Conservation (phyloP, 2,329 filamentous ascomycete genomes). For the Pseudogymnoascus sp. region DNA sequence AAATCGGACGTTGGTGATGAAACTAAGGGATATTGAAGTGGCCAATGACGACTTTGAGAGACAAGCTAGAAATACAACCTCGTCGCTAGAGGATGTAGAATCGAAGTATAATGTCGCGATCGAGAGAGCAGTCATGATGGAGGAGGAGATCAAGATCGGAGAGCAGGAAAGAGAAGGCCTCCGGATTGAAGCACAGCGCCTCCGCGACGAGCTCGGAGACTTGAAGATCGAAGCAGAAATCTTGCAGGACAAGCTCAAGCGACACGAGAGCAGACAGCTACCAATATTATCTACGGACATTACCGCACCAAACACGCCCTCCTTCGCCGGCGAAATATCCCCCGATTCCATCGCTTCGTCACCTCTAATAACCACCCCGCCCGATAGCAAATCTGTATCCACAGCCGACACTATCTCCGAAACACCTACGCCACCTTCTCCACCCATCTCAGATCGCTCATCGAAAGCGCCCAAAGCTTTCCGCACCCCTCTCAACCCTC, state of each 20-base stretch:
- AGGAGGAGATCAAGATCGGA: constrained; percentile 84
- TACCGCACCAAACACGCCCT: constrained; percentile 59
- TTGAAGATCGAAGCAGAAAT: constrained; percentile 93
- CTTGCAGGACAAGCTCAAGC: constrained; percentile 83
- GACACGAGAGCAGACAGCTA: constrained; percentile 51
- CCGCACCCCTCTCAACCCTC: constrained; percentile 23
- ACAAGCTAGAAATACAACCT: constrained; percentile 90
- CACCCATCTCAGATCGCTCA: constrained; percentile 83
- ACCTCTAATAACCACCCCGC: constrained; percentile 81
- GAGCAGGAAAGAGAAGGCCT: constrained; percentile 87
- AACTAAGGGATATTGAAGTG: constrained; percentile 88
- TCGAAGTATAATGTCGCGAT: constrained; percentile 94
- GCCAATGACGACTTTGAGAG: constrained; percentile 97
- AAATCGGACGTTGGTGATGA: constrained; percentile 73
- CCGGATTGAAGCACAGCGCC: constrained; percentile 80
- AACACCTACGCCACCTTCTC: constrained; percentile 78
- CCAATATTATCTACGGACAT: constrained; percentile 53
- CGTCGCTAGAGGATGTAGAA: constrained; percentile 92
- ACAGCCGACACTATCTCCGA: constrained; percentile 52
- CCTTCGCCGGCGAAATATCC: constrained; percentile 55
- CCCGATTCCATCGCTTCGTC: constrained; percentile 84
- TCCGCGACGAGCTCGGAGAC: constrained; percentile 86
- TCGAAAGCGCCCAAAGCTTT: constrained; percentile 16
- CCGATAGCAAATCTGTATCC: constrained; percentile 57
- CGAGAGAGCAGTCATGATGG: constrained; percentile 83